These are phyloP conservation scores for Ceratocystis harringtonii DNA, from an alignment of 2,329 filamentous ascomycete species.

Conservation along the genomic window DNA sequence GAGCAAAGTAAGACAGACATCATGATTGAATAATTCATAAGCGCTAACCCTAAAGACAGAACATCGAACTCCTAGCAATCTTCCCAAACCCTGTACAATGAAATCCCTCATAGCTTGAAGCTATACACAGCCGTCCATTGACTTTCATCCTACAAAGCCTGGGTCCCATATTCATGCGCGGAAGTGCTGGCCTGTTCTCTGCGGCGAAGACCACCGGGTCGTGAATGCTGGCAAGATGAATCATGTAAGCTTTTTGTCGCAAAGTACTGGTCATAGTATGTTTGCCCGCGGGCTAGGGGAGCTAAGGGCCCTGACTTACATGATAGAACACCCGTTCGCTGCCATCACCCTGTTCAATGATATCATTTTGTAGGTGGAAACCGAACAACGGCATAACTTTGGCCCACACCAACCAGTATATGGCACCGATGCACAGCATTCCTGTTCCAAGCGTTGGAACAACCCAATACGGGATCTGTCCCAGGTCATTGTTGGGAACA, in stretches of 20 bases:
- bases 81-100: neutral
- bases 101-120: neutral
- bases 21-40: no score
- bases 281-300: no score
- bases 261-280: no score
- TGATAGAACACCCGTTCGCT: conserved; percentile 13
- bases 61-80: neutral
- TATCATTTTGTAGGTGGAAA: conserved; percentile 11
- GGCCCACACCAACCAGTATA: conserved; percentile 41
- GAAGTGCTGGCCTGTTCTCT: neutral
- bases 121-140: neutral
- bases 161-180: neutral
- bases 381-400: conserved; percentile 29
- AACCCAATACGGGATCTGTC: conserved; percentile 41
- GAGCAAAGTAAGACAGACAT: neutral
- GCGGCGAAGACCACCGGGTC: neutral
- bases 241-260: neutral
- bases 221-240: conserved; percentile 6
- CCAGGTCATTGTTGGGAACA: conserved; percentile 35
- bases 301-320: neutral
- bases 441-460: conserved; percentile 40
- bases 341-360: conserved; percentile 9
- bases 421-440: conserved; percentile 34
- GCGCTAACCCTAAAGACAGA: neutral
- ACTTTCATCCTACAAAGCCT: neutral